A percentile compares a stretch with the other conserved stretches of the same genome.
Evolutionary conservation across 176 grass and related monocot species (phyloP).

Genomic region (Rhipidocladum racemiflorum): DNA sequence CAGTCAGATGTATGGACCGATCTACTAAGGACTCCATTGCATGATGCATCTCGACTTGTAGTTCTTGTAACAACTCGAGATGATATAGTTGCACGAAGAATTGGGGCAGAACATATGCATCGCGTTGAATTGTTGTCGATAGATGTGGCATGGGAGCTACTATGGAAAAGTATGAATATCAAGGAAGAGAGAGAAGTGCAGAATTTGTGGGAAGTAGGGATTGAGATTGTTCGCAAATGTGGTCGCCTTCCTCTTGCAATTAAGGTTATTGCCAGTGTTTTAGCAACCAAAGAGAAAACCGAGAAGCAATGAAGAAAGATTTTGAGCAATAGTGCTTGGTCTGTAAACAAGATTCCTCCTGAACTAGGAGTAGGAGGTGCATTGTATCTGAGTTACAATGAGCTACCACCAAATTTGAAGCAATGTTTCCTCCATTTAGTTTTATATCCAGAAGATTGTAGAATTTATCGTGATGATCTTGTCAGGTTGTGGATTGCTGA

Average conservation of each 20-base stretch:
- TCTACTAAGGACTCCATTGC: background rate
- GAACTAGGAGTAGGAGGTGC: constrained; percentile 12
- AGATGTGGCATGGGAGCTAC: background rate
- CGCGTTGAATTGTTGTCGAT: constrained; percentile 19
- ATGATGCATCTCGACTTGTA: background rate
- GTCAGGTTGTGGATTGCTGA: constrained; percentile 19
- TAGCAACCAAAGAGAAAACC: background rate
- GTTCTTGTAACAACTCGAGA: constrained; percentile 39
- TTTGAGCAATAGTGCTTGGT: constrained; percentile 15
- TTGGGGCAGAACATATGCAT: constrained; percentile 6
- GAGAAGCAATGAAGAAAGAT: constrained; percentile 29
- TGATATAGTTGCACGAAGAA: background rate
- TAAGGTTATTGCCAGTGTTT: constrained; percentile 5
- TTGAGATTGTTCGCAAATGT: constrained; percentile 32
- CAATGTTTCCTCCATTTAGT: background rate
- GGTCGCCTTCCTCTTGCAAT: constrained; percentile 48
- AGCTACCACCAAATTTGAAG: background rate
- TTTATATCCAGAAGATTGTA: background rate
- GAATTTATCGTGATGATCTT: background rate
- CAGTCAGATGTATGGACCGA: background rate
- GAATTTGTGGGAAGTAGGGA: background rate
- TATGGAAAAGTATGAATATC: background rate
- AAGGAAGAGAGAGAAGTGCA: background rate
- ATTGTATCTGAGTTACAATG: constrained; percentile 29
- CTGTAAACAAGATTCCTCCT: background rate